Base-by-base conservation (phyloP, 1,139 yeast species). In the Protomyces arabidopsidicola region DNA sequence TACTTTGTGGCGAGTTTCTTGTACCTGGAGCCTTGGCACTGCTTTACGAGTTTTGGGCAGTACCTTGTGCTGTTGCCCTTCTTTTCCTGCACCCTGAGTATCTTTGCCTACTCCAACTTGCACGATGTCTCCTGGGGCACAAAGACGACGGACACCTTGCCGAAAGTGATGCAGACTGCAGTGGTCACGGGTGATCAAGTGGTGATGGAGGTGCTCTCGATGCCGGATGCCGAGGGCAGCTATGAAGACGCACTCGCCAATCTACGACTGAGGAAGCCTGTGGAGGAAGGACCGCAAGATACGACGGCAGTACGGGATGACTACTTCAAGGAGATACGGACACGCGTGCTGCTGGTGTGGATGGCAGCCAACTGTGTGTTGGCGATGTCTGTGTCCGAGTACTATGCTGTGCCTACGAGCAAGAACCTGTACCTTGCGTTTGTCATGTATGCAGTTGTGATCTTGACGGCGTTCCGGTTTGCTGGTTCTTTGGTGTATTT, bases 21-120 rank as follows among this genome's bases (percentile, higher is more conserved):
- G 64, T 88, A 90, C 73, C 76, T 91, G 72, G 97, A 93, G 71
- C 97, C 98, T 62, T 90, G 97, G 98, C 98, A 93, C 72, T 85
- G 90, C 83, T 55, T 90, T 55, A 87, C 96, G 10, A 87, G 96
- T 64, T 87, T 93, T 57, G 67, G 82, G 16, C 98, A 90, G 75
- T 91, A 91, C 76, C 80, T 90, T 75, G 77, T 90, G 71, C 79
- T 91, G 81, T 84, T 90, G 75, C 97, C 98, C 5, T 85, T 95
- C 5, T 91, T 89, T 73, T 87, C 95, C 59, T 90, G 95, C 73
- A 87, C 95, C 16, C 79, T 53, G 31, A 42, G 50, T 22, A 79
- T 91, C 53, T 91, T 89, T 77, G 97, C 98, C 1, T 90, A 90
- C 72, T 90, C 97, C 77, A 91, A 88, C 73, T 86, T 87, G 69